Conservation (phyloP, 2,329 filamentous ascomycete genomes). For the Fusarium hainanense region DNA sequence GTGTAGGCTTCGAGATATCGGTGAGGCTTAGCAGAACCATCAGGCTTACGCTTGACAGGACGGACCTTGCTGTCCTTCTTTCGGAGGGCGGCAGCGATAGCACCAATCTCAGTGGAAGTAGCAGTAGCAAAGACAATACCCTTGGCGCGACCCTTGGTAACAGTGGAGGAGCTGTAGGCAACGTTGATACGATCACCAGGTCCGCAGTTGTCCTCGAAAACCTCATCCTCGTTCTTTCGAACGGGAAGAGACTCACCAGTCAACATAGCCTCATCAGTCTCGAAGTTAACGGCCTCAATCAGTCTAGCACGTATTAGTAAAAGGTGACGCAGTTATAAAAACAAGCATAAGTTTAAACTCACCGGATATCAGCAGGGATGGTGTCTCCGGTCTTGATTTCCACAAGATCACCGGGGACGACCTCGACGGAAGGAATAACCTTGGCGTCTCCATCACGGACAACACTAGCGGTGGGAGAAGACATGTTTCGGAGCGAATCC, state of each 20-base stretch:
- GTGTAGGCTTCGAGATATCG: constrained; percentile 61
- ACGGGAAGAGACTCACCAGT: constrained; percentile 73
- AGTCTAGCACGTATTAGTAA: constrained; percentile 62
- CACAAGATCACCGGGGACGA: constrained; percentile 69
- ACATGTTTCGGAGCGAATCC: constrained; percentile 58
- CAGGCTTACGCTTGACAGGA: constrained; percentile 62
- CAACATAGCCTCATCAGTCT: constrained; percentile 73
- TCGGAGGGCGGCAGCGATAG: constrained; percentile 64
- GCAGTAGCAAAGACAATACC: constrained; percentile 72
- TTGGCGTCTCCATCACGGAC: constrained; percentile 56
- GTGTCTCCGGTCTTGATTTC: constrained; percentile 67
- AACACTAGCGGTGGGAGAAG: constrained; percentile 57
- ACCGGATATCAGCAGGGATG: constrained; percentile 70
- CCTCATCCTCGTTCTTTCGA: constrained; percentile 61
- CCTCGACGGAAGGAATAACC: constrained; percentile 53
- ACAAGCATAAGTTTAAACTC: constrained; percentile 53
- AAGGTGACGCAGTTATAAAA: constrained; percentile 44
- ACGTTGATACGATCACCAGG: constrained; percentile 70
- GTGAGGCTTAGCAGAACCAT: constrained; percentile 64
- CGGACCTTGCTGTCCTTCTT: constrained; percentile 62
- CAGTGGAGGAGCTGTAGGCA: constrained; percentile 70
- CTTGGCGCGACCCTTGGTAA: constrained; percentile 69
- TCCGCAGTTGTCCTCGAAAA: constrained; percentile 55
- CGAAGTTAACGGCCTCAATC: constrained; percentile 71
- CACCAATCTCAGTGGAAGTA: constrained; percentile 71